Conservation (phyloP, 225 moss, liverwort and hornwort genomes). For the Physcomitrium patens region DNA sequence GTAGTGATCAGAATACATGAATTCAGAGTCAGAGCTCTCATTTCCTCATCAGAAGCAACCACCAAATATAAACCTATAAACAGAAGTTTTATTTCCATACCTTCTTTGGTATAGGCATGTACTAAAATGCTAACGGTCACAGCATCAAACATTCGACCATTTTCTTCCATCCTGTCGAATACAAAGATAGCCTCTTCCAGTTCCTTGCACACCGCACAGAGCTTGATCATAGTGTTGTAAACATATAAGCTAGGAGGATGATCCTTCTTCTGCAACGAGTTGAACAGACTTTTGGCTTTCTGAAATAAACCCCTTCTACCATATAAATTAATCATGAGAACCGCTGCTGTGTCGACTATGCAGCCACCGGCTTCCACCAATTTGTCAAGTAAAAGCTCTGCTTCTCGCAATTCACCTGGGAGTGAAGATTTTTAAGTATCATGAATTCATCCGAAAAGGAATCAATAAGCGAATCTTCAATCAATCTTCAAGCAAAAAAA, state of each 20-base stretch:
- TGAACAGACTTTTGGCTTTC: conserved; percentile 71
- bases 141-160: conserved; percentile 68
- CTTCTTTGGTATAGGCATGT: conserved; percentile 77
- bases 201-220: conserved; percentile 64
- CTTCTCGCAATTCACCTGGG: conserved; percentile 75
- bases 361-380: conserved; percentile 54
- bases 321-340: conserved; percentile 73
- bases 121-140: conserved; percentile 81
- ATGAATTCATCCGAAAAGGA: conserved; percentile 12
- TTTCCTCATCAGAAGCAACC: neutral
- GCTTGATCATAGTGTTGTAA: conserved; percentile 75
- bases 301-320: conserved; percentile 58
- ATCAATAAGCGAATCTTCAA: neutral
- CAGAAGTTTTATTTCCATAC: conserved; percentile 41
- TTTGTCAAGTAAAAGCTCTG: conserved; percentile 57
- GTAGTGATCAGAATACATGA: conserved; percentile 3
- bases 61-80: neutral
- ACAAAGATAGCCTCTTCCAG: conserved; percentile 64
- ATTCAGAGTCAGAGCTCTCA: neutral
- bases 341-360: conserved; percentile 59
- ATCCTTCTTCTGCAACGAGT: conserved; percentile 40
- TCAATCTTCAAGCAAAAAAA: neutral
- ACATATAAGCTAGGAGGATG: conserved; percentile 51
- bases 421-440: neutral
- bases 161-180: conserved; percentile 61